phyloP scores from a whole-genome alignment of 1,284 basidiomycete genomes.

The Puccinia triticina region DNA sequence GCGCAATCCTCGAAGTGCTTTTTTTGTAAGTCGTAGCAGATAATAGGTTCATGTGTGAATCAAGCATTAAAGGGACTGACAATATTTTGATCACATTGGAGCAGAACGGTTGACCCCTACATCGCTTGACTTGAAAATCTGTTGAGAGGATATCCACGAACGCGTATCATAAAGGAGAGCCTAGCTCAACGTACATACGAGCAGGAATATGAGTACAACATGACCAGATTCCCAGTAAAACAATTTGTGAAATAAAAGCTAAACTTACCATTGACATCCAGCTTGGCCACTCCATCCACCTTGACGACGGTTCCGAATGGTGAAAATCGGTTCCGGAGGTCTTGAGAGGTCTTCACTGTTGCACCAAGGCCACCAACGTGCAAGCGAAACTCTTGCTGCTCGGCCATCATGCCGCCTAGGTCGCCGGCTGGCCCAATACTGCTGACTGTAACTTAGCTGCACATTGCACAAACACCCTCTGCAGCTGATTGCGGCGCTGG shows the following conservation, averaged over 20 bases:
- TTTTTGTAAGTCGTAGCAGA: conserved; percentile 81
- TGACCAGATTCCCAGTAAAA: no score
- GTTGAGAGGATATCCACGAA: conserved; percentile 74
- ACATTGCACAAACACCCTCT: no score
- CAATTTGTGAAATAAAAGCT: conserved; percentile 3
- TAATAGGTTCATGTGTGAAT: conserved; percentile 67
- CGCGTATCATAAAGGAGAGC: conserved; percentile 69
- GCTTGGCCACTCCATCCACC: conserved; percentile 70
- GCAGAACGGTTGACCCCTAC: conserved; percentile 63
- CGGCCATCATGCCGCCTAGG: no score
- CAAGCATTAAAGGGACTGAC: conserved; percentile 33
- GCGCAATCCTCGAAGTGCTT: conserved; percentile 73
- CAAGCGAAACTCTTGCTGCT: conserved; percentile 61
- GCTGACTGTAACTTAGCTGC: neutral
- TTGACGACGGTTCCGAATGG: conserved; percentile 71
- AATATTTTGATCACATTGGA: conserved; percentile 35
- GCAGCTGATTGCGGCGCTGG: no score
- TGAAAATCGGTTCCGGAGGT: conserved; percentile 68
- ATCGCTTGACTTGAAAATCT: conserved; percentile 67
- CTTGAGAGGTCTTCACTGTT: conserved; percentile 66
- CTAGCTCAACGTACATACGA: no score
- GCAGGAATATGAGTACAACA: neutral
- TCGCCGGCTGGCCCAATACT: no score
- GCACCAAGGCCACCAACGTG: conserved; percentile 75
- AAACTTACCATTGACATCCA: conserved; percentile 67